Conservation (phyloP, 2,329 filamentous ascomycete genomes). For the Raffaelea ambrosiae region DNA sequence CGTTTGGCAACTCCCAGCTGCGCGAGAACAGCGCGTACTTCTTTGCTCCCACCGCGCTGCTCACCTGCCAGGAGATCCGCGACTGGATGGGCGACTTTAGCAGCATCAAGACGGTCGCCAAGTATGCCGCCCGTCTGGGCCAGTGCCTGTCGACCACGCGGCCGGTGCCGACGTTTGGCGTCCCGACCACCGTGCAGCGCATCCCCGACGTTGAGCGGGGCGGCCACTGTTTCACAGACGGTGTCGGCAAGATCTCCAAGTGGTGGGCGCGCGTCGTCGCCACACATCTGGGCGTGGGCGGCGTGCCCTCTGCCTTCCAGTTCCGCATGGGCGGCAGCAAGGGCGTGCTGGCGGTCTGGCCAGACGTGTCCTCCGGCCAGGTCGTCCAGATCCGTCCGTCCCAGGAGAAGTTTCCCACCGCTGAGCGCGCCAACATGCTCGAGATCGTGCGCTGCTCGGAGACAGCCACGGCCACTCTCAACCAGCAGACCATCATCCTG, state of each 20-base stretch:
- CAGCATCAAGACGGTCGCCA: conserved; percentile 76
- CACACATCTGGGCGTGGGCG: conserved; percentile 55
- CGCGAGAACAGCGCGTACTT: conserved; percentile 89
- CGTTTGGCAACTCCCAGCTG: conserved; percentile 92
- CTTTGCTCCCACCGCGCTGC: conserved; percentile 62
- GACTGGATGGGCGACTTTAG: conserved; percentile 79
- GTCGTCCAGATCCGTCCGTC: conserved; percentile 74
- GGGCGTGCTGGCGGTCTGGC: conserved; percentile 72
- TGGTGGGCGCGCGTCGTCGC: conserved; percentile 68
- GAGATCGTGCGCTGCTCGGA: conserved; percentile 81
- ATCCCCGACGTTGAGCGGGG: conserved; percentile 66
- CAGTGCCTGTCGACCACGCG: conserved; percentile 95
- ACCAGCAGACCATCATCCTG: conserved; percentile 84
- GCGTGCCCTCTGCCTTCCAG: conserved; percentile 74
- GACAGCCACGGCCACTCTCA: conserved; percentile 70
- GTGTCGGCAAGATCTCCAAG: conserved; percentile 83
- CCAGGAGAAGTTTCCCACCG: conserved; percentile 71
- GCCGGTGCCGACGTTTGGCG: conserved; percentile 56
- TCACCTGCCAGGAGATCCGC: conserved; percentile 70
- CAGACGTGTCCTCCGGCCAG: conserved; percentile 44
- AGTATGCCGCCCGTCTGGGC: conserved; percentile 79
- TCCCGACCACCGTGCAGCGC: conserved; percentile 42
- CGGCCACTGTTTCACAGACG: conserved; percentile 74
- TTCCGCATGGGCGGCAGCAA: conserved; percentile 91
- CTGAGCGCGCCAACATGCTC: conserved; percentile 54